Evolutionary conservation across 176 grass and related monocot species (phyloP).

Genomic region (Raddia distichophylla): DNA sequence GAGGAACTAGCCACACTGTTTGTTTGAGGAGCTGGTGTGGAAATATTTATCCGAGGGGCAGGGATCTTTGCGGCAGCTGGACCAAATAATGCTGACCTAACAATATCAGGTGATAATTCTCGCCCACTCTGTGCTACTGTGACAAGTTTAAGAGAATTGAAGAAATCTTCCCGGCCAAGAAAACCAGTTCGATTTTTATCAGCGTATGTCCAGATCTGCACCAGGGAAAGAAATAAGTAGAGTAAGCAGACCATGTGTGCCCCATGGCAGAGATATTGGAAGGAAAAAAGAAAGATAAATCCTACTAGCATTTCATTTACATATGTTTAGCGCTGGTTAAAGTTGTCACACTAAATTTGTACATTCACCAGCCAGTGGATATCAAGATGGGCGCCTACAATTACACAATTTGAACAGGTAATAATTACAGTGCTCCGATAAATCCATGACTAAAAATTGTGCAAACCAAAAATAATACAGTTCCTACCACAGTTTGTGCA

Average conservation of each 20-base stretch:
- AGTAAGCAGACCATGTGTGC: background rate
- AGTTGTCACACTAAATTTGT: background rate
- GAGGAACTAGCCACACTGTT: conserved; percentile 23
- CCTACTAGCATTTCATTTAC: background rate
- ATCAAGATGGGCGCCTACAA: background rate
- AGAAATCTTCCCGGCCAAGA: conserved; percentile 87
- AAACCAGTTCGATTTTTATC: conserved; percentile 86
- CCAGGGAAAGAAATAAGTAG: conserved; percentile 8
- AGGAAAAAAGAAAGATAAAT: conserved; percentile 13
- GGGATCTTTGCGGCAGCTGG: conserved; percentile 89
- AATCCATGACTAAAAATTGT: background rate
- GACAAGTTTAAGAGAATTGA: conserved; percentile 82
- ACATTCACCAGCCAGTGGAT: conserved; percentile 1
- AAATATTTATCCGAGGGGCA: conserved; percentile 72
- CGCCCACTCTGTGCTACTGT: conserved; percentile 85
- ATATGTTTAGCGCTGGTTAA: background rate
- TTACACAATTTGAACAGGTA: background rate
- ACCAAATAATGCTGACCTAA: conserved; percentile 77
- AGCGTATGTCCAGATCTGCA: conserved; percentile 88
- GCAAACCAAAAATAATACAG: background rate
- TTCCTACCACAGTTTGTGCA: background rate
- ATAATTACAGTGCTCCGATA: background rate
- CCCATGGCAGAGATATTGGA: background rate
- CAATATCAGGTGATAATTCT: conserved; percentile 81
- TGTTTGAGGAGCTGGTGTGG: conserved; percentile 30